A percentile compares a stretch with the other conserved stretches of the same genome.
Conservation (phyloP, 257 asterid species). For the Penstemon barbatus region DNA sequence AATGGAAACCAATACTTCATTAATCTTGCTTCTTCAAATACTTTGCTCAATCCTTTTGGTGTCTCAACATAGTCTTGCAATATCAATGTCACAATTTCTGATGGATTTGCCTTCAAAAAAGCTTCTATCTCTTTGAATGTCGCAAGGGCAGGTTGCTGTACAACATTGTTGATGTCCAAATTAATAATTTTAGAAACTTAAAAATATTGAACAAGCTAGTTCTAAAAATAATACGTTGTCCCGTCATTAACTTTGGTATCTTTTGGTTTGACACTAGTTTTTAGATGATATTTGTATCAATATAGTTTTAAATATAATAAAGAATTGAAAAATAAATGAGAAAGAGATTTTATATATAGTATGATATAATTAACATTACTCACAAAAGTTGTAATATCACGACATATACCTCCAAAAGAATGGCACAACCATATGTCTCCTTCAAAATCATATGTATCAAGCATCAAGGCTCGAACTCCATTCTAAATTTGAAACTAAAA, state of each 20-base stretch:
- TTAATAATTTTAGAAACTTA: too few relatives aligned
- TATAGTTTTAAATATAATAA: too few relatives aligned
- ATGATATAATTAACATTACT: conserved; percentile 14
- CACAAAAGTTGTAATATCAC: conserved; percentile 66
- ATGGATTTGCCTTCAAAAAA: conserved; percentile 57
- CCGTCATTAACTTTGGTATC: too few relatives aligned
- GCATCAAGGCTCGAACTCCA: conserved; percentile 82
- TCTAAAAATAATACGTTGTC: too few relatives aligned
- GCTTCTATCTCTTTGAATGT: conserved; percentile 59
- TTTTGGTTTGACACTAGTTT: too few relatives aligned
- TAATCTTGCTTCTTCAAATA: conserved; percentile 59
- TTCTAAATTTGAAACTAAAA: conserved; percentile 34
- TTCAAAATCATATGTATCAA: conserved; percentile 67
- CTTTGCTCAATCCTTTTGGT: conserved; percentile 60
- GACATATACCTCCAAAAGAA: conserved; percentile 66
- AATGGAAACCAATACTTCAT: conserved; percentile 69
- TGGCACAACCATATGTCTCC: conserved; percentile 85
- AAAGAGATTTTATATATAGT: too few relatives aligned
- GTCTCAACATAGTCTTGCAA: conserved; percentile 74
- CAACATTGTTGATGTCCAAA: too few relatives aligned
- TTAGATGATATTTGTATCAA: too few relatives aligned
- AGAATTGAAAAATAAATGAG: too few relatives aligned
- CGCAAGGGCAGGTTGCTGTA: conserved; percentile 58
- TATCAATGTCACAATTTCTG: conserved; percentile 67
- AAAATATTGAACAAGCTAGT: too few relatives aligned